Base-by-base conservation (phyloP, 495 filamentous ascomycete species). In the Penicillium subrubescens region DNA sequence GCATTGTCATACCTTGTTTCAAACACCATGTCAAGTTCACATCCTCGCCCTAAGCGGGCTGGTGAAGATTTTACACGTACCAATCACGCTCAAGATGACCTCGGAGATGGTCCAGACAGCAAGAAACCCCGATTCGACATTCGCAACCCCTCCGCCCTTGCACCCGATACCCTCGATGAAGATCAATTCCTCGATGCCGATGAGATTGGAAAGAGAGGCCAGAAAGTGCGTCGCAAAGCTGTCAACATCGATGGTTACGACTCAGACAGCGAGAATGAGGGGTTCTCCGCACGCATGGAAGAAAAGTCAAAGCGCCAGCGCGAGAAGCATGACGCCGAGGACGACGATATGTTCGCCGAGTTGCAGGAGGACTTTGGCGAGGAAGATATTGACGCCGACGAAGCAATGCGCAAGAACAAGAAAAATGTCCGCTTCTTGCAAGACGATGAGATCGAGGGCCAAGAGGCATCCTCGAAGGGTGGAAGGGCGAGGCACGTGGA, bases 221-320 rank as follows among this genome's bases (percentile, higher is more conserved):
- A 87, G 41, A 87, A 89, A 50, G 88, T 90, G 0, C 96, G 97
- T 70, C 92, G 95, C 60, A 91, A 92, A 68, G 95, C 93, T 2
- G 88, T 99, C 35, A 97, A 97, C 65, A 87, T 99, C 33, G 95
- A 98, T 70, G 95, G 96, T 3, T 98, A 98, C 78, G 94, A 97
- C 59, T 94, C 89, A 0, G 95, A 99, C 75, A 95, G 91, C 34
- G 94, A 94, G 10, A 93, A 93, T 60, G 95, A 98, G 66, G 92
- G 90, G 23, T 96, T 96, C 74, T 84, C 92, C 62, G 89, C 83
- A 41, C 82, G 89, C 33, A 87, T 85, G 0, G 87, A 89, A 53
- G 83, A 81, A 14, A 84, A 85, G 61, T 83, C 84, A 12, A 84
- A 87, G 67, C 72, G 70, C 21, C 82, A 78, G 39, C 81, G 81